Conservation (phyloP, 106 monocot genomes). For the Iris macrosiphon region DNA sequence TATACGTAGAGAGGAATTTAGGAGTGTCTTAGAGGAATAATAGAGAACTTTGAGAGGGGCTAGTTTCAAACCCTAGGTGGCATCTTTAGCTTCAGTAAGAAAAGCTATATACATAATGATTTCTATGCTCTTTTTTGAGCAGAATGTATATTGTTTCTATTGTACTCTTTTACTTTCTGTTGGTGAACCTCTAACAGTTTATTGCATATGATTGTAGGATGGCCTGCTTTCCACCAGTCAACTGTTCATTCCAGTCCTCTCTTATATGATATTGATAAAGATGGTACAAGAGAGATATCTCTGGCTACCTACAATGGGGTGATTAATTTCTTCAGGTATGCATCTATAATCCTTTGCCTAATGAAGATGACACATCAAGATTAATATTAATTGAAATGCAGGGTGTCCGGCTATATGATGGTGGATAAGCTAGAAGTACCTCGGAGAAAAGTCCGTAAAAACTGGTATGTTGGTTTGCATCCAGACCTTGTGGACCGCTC, state of each 20-base stretch:
- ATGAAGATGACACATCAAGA: background rate
- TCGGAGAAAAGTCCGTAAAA: conserved; percentile 79
- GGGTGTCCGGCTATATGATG: conserved; percentile 93
- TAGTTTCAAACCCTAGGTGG: no score
- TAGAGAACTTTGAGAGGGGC: no score
- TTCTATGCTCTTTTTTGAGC: no score
- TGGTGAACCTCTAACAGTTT: no score
- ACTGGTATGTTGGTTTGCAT: conserved; percentile 92
- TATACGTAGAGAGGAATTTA: no score
- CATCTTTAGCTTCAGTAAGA: no score
- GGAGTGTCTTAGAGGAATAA: no score
- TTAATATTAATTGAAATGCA: conserved; percentile 26
- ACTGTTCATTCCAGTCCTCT: conserved; percentile 95
- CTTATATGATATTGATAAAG: conserved; percentile 93
- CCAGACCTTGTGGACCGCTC: conserved; percentile 81
- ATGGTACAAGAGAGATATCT: conserved; percentile 88
- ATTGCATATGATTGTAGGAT: conserved; percentile 40
- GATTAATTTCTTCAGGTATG: conserved; percentile 91
- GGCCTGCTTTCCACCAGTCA: conserved; percentile 99
- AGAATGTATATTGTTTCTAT: no score
- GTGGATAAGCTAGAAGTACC: conserved; percentile 94
- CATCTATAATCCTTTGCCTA: background rate
- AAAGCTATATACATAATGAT: no score
- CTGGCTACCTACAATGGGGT: conserved; percentile 97
- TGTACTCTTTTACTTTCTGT: no score